phyloP scores from a whole-genome alignment of 2,329 filamentous ascomycete genomes.

The Graphilbum fragrans region DNA sequence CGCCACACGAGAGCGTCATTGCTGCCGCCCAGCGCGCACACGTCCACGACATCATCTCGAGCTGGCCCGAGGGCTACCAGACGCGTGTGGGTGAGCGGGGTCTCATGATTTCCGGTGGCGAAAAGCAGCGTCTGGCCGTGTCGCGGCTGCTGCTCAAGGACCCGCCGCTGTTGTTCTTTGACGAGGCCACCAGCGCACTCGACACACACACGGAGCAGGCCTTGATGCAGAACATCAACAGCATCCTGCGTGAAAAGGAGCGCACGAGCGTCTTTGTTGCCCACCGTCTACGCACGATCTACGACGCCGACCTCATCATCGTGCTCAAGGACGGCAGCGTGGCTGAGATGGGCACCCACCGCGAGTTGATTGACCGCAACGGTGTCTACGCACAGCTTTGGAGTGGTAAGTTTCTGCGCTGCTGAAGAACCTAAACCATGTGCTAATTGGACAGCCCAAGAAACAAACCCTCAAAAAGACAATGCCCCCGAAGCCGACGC shows the following conservation, averaged over 20 bases:
- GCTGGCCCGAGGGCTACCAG: slow-evolving; percentile 77
- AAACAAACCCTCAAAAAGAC: slow-evolving; percentile 9
- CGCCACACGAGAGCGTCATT: slow-evolving; percentile 58
- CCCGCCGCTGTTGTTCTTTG: slow-evolving; percentile 23
- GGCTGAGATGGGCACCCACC: slow-evolving; percentile 82
- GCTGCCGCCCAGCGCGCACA: slow-evolving; percentile 71
- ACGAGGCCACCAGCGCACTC: slow-evolving; percentile 15
- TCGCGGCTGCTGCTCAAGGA: slow-evolving; percentile 25
- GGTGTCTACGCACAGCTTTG: slow-evolving; percentile 84
- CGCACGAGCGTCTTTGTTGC: slow-evolving; percentile 93
- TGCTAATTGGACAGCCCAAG: slow-evolving; percentile 9
- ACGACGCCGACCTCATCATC: slow-evolving; percentile 85
- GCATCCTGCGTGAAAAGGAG: slow-evolving; percentile 75
- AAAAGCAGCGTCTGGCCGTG: slow-evolving; percentile 43
- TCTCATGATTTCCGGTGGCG: slow-evolving; percentile 35
- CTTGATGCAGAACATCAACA: slow-evolving; percentile 83
- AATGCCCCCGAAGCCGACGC: slow-evolving; percentile 5
- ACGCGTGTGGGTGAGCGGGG: slow-evolving; percentile 62
- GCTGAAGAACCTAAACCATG: too few relatives aligned
- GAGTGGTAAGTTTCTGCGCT: slow-evolving; percentile 33
- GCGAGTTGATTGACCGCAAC: slow-evolving; percentile 63
- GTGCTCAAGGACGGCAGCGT: slow-evolving; percentile 75
- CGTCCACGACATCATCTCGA: slow-evolving; percentile 70
- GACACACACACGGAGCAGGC: slow-evolving; percentile 69
- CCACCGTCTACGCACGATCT: slow-evolving; percentile 84